phyloP scores from a whole-genome alignment of 208 protist species.

The Wallacemonas rigidus region DNA sequence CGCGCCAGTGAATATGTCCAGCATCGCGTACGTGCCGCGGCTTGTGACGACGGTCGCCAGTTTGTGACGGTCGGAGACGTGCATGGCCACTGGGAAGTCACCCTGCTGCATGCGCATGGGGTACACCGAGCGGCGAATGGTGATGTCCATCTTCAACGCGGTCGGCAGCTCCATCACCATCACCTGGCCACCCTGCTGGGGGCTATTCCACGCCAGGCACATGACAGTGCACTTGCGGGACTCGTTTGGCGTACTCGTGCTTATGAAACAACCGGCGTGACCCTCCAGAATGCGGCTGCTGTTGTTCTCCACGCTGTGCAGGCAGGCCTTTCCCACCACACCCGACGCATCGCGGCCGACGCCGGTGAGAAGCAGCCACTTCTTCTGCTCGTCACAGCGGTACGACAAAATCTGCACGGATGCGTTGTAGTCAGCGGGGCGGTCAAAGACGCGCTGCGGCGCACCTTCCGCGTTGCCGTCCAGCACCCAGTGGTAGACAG shows the following conservation, averaged over 20 bases:
- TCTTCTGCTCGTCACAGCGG: constrained; percentile 86
- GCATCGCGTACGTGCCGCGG: constrained; percentile 93
- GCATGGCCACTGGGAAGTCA: constrained; percentile 99
- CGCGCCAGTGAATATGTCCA: constrained; percentile 95
- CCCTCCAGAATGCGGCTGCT: constrained; percentile 96
- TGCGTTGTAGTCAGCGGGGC: constrained; percentile 84
- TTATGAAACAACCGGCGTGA: constrained; percentile 95
- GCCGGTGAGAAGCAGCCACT: constrained; percentile 97
- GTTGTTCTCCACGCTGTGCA: constrained; percentile 97
- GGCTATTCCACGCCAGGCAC: constrained; percentile 93
- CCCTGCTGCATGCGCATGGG: constrained; percentile 60
- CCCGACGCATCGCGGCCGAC: constrained; percentile 83
- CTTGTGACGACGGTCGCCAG: constrained; percentile 98
- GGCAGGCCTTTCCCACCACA: constrained; percentile 95
- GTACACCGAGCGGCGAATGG: constrained; percentile 55
- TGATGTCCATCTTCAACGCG: constrained; percentile 72
- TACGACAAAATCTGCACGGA: constrained; percentile 98
- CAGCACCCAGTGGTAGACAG: constrained; percentile 98
- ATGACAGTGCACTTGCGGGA: constrained; percentile 92
- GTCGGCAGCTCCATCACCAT: constrained; percentile 93
- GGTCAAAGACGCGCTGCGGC: constrained; percentile 97
- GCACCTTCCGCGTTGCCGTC: constrained; percentile 79
- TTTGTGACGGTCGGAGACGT: constrained; percentile 94
- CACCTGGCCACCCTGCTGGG: constrained; percentile 79
- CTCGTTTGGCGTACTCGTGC: constrained; percentile 69